These are phyloP conservation scores for Alnus glutinosa DNA, from an alignment of 306 rosid genomes.

Conservation along the genomic window DNA sequence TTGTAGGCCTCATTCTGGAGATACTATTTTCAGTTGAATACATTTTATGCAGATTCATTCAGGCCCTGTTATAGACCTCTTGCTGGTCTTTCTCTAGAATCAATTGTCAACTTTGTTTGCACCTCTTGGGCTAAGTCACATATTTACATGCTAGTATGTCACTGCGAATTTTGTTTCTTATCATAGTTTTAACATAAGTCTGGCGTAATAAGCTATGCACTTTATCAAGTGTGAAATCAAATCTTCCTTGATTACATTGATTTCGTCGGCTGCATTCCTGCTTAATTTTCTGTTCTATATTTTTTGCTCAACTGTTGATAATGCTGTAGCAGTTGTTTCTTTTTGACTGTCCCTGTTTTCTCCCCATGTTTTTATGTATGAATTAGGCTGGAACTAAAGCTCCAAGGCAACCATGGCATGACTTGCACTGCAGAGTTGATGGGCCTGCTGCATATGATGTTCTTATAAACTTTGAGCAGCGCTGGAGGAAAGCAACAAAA, in stretches of 20 bases:
- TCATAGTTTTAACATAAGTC: neutral
- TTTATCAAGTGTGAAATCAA: constrained; percentile 4
- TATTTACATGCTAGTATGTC: neutral
- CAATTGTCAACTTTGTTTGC: neutral
- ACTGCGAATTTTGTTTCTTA: neutral
- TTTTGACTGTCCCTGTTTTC: neutral
- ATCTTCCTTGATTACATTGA: constrained; percentile 9
- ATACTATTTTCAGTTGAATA: neutral
- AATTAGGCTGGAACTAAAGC: constrained; percentile 69
- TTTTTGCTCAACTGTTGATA: neutral
- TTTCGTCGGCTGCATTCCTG: neutral
- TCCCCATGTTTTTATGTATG: constrained; percentile 22
- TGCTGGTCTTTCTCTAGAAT: neutral
- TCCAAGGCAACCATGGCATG: constrained; percentile 99
- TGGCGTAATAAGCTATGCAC: neutral
- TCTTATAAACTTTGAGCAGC: constrained; percentile 93
- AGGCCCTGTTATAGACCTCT: neutral
- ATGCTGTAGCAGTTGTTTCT: constrained; percentile 2
- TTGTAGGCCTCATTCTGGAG: neutral
- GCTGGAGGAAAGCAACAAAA: constrained; percentile 78
- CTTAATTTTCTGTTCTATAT: neutral
- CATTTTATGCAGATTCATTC: neutral
- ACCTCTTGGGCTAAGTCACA: neutral
- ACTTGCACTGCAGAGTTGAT: constrained; percentile 86
- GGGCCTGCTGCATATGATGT: constrained; percentile 98